Evolutionary conservation across 331 rosid genomes (phyloP).

Genomic region (Rhamnella rubrinervis): DNA sequence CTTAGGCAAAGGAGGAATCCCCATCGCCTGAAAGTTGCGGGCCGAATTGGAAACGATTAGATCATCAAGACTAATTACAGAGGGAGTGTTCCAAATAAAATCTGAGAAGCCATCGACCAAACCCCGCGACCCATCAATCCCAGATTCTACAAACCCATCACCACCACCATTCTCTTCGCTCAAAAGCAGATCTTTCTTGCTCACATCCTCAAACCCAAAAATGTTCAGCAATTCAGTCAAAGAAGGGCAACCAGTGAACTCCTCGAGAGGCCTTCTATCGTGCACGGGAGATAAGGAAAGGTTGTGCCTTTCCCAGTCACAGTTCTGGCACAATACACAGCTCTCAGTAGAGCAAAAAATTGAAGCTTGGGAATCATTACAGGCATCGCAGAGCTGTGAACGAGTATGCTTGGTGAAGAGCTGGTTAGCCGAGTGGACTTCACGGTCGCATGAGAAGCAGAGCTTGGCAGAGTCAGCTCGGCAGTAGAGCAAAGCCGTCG

Average conservation of each 20-base stretch:
- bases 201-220: constrained; percentile 59
- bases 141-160: constrained; percentile 31
- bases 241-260: constrained; percentile 66
- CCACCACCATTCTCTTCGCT: constrained; percentile 15
- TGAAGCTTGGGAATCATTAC: constrained; percentile 67
- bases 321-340: constrained; percentile 78
- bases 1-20: constrained; percentile 82
- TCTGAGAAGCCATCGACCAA: constrained; percentile 49
- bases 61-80: constrained; percentile 63
- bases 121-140: constrained; percentile 32
- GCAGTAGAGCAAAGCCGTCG: constrained; percentile 70
- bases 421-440: constrained; percentile 77
- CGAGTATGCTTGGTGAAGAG: constrained; percentile 87
- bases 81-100: constrained; percentile 71
- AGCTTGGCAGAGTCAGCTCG: constrained; percentile 91
- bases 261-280: constrained; percentile 69
- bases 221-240: constrained; percentile 49
- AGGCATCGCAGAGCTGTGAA: constrained; percentile 64
- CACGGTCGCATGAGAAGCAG: constrained; percentile 77
- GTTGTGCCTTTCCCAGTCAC: constrained; percentile 82
- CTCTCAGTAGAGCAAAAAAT: constrained; percentile 72
- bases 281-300: constrained; percentile 43
- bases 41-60: constrained; percentile 55
- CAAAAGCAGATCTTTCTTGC: constrained; percentile 47
- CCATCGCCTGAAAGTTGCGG: constrained; percentile 64